phyloP scores from a whole-genome alignment of 306 rosid species.

The Rosa rugosa region DNA sequence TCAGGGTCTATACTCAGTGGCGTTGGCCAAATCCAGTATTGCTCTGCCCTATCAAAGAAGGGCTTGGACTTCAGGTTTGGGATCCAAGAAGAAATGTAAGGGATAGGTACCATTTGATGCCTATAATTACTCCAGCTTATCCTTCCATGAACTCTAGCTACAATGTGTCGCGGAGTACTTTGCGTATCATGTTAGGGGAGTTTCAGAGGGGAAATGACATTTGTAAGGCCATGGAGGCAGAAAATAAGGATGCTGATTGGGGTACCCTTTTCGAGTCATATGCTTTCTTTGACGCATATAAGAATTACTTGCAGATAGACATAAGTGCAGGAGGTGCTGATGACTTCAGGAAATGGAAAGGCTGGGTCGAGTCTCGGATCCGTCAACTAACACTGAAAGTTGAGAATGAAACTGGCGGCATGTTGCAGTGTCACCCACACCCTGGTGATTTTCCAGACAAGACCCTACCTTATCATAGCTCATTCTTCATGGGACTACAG shows the following conservation, averaged over 20 bases:
- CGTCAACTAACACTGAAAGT: conserved; percentile 84
- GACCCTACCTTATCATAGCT: conserved; percentile 56
- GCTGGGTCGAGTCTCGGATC: conserved; percentile 96
- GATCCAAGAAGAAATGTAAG: conserved; percentile 85
- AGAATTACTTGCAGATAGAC: conserved; percentile 75
- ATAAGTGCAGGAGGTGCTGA: conserved; percentile 63
- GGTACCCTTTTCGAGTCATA: conserved; percentile 80
- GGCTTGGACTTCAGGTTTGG: conserved; percentile 69
- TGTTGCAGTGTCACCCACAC: conserved; percentile 89
- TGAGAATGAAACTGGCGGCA: conserved; percentile 64
- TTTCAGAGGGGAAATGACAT: conserved; percentile 84
- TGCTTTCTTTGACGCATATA: conserved; percentile 78
- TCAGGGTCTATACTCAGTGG: conserved; percentile 90
- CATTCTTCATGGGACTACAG: conserved; percentile 94
- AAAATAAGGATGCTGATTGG: conserved; percentile 63
- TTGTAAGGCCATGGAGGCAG: conserved; percentile 84
- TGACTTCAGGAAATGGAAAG: conserved; percentile 89
- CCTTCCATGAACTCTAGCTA: conserved; percentile 98
- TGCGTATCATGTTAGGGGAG: conserved; percentile 80
- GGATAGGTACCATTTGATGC: conserved; percentile 84
- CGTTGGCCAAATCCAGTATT: conserved; percentile 95
- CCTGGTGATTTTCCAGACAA: conserved; percentile 84
- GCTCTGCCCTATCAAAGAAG: conserved; percentile 88
- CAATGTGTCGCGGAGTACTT: conserved; percentile 82
- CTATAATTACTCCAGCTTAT: conserved; percentile 97